Conservation (phyloP, 768 basidiomycete genomes). For the Steccherinum ochraceum region DNA sequence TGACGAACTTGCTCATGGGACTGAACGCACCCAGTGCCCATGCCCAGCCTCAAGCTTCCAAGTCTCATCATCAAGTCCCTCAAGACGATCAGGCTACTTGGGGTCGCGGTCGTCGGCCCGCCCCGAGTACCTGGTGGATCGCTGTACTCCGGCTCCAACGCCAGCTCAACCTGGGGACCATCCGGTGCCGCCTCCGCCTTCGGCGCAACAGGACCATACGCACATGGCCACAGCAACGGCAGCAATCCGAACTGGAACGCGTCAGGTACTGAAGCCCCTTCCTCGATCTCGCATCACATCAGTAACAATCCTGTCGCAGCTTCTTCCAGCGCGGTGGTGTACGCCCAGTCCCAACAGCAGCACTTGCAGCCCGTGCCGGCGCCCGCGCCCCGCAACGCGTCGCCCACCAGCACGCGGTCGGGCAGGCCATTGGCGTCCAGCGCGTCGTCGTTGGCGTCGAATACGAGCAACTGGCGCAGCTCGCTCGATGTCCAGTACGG, state of each 20-base stretch:
- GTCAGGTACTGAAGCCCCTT: neutral
- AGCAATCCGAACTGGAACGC: neutral
- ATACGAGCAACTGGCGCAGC: constrained; percentile 61
- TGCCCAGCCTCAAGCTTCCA: neutral
- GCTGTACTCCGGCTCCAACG: neutral
- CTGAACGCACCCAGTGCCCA: constrained; percentile 36
- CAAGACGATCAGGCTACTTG: constrained; percentile 2
- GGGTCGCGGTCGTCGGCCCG: neutral
- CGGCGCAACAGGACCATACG: neutral
- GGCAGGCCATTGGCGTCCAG: constrained; percentile 48
- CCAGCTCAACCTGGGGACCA: neutral
- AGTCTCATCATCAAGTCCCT: neutral
- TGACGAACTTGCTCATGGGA: constrained; percentile 70
- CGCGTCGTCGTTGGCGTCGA: constrained; percentile 56
- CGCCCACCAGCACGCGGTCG: constrained; percentile 56
- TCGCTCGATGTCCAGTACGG: constrained; percentile 66
- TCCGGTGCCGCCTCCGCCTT: neutral
- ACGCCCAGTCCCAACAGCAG: neutral
- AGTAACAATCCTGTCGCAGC: neutral
- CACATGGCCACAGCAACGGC: neutral
- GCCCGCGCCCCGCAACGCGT: constrained; percentile 7
- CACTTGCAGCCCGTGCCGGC: neutral
- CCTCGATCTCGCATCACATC: neutral
- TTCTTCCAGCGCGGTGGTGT: neutral
- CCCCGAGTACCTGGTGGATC: neutral